Percentiles rank a stretch among this genome's conserved stretches.
phyloP scores from a whole-genome alignment of 2,329 filamentous ascomycete species.

The Neonectria hederae region DNA sequence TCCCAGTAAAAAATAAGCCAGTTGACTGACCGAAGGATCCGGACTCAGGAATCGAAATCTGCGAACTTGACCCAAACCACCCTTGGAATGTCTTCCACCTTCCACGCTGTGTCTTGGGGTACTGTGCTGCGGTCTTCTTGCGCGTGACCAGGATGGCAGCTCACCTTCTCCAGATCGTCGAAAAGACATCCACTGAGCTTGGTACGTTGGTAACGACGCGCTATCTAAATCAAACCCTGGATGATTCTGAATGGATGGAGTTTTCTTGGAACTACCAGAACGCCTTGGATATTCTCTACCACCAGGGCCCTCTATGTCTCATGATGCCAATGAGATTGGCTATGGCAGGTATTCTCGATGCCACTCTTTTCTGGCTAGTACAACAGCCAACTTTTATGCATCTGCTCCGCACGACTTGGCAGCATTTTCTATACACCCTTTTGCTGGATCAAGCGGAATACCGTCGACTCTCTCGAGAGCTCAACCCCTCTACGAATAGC shows the following conservation, averaged over 20 bases:
- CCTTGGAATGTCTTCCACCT: conserved; percentile 45
- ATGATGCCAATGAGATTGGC: conserved; percentile 46
- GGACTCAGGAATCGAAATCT: conserved; percentile 42
- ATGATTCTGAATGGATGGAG: conserved; percentile 29
- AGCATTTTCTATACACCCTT: conserved; percentile 35
- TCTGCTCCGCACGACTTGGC: conserved; percentile 42
- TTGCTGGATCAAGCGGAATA: conserved; percentile 42
- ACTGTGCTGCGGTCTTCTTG: conserved; percentile 45
- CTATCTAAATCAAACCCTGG: conserved; percentile 27
- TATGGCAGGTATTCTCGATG: conserved; percentile 45
- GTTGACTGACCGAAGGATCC: conserved; percentile 7
- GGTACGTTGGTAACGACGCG: conserved; percentile 30
- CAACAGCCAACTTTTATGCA: conserved; percentile 36
- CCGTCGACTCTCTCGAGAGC: conserved; percentile 30
- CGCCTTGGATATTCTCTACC: conserved; percentile 44
- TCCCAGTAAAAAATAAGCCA: background rate
- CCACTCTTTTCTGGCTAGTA: conserved; percentile 41
- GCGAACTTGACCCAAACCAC: conserved; percentile 35
- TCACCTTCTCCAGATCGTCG: conserved; percentile 42
- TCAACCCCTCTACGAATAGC: conserved; percentile 21
- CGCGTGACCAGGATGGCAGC: conserved; percentile 42
- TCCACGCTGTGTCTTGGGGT: conserved; percentile 46
- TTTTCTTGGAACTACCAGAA: conserved; percentile 42
- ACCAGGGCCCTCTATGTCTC: conserved; percentile 32
- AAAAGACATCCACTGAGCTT: conserved; percentile 40